Evolutionary conservation across 2,329 filamentous ascomycete species (phyloP), one percentile per base, ranked within the genome.

Genomic region (Cytospora schulzeri): DNA sequence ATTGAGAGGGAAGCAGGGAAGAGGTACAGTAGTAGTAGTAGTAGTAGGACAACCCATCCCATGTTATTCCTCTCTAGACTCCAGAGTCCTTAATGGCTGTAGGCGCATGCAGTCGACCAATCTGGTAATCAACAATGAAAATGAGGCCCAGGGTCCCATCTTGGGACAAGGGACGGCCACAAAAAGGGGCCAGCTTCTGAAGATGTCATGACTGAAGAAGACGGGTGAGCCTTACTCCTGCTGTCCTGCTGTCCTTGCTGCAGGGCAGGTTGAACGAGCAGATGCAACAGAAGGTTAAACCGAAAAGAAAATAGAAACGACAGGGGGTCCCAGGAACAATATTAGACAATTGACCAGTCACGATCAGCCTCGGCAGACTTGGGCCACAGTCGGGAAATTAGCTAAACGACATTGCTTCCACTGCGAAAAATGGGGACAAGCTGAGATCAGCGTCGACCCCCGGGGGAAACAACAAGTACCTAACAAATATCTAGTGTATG

Each of bases 391-490:
- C 65, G 70, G 71, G 72, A 75, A 75, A 76, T 76, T 71, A 73
- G 69, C 67, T 73, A 75, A 74, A 70, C 74, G 73, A 76, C 66
- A 74, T n/a, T 50, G 29, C 22, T 38, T 26, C n/a, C 14, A n/a
- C 1, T 70, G 17, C 2, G 38, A 51, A 61, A 26, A 29, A 22
- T 28, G 29, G 28, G 59, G 59, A 61, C 35, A 48, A 14, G 41
- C 41, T 31, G 53, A 50, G 59, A 61, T 61, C 59, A 48, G 35
- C 51, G 51, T 35, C 15, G 51, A 24, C 35, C 59, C 45, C 22
- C 50, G 58, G 38, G 26, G 53, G n/a, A n/a, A n/a, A n/a, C n/a
- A n/a, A n/a, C n/a, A n/a, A n/a, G n/a, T n/a, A n/a, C n/a, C n/a
- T n/a, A n/a, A n/a, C n/a, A n/a, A n/a, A n/a, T n/a, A n/a, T n/a